Conservation (phyloP, 805 yeast species). For the Candida morakotiae region DNA sequence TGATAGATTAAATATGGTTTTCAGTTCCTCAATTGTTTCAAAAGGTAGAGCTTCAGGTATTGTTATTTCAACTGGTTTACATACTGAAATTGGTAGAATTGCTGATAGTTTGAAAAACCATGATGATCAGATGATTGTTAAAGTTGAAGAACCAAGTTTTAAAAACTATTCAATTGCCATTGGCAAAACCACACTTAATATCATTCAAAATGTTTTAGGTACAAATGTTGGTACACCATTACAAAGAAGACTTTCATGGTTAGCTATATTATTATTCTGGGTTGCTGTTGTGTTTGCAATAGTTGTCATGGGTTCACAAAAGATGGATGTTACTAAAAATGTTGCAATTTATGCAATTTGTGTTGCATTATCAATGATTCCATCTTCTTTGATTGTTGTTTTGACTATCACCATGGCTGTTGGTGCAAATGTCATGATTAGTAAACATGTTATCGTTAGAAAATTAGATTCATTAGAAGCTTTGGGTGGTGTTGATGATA, state of each 20-base stretch:
- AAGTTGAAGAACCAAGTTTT: constrained; percentile 37
- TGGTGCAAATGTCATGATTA: constrained; percentile 72
- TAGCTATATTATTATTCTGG: constrained; percentile 67
- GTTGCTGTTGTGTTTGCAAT: constrained; percentile 85
- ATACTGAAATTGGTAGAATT: constrained; percentile 72
- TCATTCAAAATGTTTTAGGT: constrained; percentile 69
- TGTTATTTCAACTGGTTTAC: constrained; percentile 62
- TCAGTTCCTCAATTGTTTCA: constrained; percentile 61
- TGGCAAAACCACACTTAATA: constrained; percentile 46
- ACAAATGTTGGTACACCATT: constrained; percentile 78
- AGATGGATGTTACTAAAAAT: constrained; percentile 66
- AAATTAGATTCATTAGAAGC: constrained; percentile 77
- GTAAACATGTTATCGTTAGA: constrained; percentile 67
- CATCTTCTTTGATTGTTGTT: constrained; percentile 75
- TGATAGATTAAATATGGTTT: constrained; percentile 70
- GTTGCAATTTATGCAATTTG: constrained; percentile 89
- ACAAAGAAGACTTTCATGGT: constrained; percentile 68
- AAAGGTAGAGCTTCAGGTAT: constrained; percentile 75
- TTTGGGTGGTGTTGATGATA: constrained; percentile 72
- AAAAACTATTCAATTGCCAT: constrained; percentile 46
- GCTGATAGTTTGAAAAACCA: constrained; percentile 52
- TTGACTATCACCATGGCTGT: constrained; percentile 84
- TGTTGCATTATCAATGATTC: constrained; percentile 78
- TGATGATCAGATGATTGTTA: constrained; percentile 38
- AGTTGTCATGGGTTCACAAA: constrained; percentile 82